A percentile compares a stretch with the other conserved stretches of the same genome.
phyloP scores from a whole-genome alignment of 2,329 filamentous ascomycete genomes.

The Penicillium sp. region DNA sequence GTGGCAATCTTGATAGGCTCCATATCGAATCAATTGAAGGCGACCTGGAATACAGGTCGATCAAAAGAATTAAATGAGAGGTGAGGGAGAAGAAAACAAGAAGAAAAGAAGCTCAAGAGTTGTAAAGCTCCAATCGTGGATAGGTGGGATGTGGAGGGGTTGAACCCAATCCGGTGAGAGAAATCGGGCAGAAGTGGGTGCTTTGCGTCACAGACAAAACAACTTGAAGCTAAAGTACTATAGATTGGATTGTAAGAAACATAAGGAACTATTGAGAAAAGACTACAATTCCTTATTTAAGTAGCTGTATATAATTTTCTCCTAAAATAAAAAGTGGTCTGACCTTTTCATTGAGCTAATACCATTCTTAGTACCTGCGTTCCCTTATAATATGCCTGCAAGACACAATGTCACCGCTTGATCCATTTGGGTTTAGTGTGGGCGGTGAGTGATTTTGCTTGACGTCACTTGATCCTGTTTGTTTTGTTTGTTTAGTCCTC shows the following conservation, averaged over 20 bases:
- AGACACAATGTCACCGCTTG: slow-evolving; percentile 5
- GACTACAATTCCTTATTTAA: not conserved
- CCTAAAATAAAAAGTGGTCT: not conserved
- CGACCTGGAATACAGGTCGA: slow-evolving; percentile 11
- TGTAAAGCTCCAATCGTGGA: slow-evolving; percentile 18
- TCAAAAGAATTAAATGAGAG: slow-evolving; percentile 8
- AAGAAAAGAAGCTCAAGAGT: slow-evolving; percentile 9
- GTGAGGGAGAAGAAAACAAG: not conserved
- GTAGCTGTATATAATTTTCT: not conserved
- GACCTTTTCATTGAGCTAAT: not conserved
- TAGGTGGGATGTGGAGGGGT: slow-evolving; percentile 24
- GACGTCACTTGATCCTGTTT: slow-evolving; percentile 1
- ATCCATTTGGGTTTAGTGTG: slow-evolving; percentile 14
- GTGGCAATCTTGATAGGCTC: slow-evolving; percentile 30
- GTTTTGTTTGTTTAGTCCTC: not conserved
- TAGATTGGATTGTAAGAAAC: slow-evolving; percentile 11
- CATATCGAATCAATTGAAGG: slow-evolving; percentile 17
- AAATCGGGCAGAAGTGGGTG: slow-evolving; percentile 33
- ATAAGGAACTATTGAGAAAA: not conserved
- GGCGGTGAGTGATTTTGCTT: not conserved
- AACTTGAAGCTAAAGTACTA: slow-evolving; percentile 1
- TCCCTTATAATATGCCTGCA: slow-evolving; percentile 1
- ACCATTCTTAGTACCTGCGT: slow-evolving; percentile 2
- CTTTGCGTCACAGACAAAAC: slow-evolving; percentile 18
- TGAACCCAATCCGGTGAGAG: slow-evolving; percentile 38